These are phyloP conservation scores for Camelina hispida DNA, from an alignment of 345 rosid genomes.

Conservation along the genomic window DNA sequence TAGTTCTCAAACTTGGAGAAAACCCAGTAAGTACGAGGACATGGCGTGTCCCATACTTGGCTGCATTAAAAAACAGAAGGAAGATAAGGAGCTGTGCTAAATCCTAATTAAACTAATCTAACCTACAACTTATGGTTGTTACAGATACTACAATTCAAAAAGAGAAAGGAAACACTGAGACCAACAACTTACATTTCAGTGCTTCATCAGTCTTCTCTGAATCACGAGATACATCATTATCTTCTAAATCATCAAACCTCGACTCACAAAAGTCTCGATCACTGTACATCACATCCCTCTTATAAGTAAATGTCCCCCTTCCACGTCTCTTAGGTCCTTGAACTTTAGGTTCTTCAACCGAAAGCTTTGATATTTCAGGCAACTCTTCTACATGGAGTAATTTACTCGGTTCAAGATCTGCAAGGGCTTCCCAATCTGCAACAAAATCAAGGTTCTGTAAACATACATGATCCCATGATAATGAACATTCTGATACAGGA, in stretches of 20 bases:
- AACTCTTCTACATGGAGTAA: conserved; percentile 59
- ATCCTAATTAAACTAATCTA: too few species aligned
- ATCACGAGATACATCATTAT: conserved; percentile 42
- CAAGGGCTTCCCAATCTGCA: conserved; percentile 93
- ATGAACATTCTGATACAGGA: conserved; percentile 12
- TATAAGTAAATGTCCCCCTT: conserved; percentile 82
- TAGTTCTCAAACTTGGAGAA: conserved; percentile 76
- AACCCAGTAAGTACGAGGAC: conserved; percentile 82
- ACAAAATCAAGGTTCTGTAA: neutral
- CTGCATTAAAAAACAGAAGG: conserved; percentile 49
- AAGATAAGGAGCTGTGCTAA: neutral
- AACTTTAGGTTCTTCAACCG: conserved; percentile 58
- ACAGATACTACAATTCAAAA: conserved; percentile 1
- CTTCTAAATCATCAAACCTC: conserved; percentile 50
- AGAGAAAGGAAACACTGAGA: neutral
- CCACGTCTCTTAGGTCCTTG: conserved; percentile 83
- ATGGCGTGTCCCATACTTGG: conserved; percentile 79
- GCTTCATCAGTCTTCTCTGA: conserved; percentile 51
- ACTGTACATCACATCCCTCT: conserved; percentile 59
- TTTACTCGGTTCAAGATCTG: conserved; percentile 65
- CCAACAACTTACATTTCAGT: conserved; percentile 52
- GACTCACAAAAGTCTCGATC: conserved; percentile 50
- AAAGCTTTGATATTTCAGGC: conserved; percentile 66
- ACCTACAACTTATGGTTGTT: conserved; percentile 9
- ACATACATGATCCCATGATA: neutral